These are phyloP conservation scores for Prototheca stagnorum DNA, from an alignment of 163 green algal genomes.

Conservation along the genomic window DNA sequence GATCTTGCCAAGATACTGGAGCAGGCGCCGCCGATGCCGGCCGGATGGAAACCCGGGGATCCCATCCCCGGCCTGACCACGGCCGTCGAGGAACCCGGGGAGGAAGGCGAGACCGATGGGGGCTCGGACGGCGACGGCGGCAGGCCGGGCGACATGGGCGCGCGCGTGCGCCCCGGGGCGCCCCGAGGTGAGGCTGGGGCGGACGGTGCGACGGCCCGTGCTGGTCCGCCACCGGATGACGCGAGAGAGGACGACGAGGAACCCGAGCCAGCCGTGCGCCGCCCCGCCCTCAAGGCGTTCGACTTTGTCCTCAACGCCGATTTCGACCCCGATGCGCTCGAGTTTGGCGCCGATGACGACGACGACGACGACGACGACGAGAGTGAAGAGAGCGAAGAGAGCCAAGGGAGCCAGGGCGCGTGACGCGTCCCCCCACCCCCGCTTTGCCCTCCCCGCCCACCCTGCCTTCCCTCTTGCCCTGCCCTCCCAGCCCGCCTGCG, in stretches of 20 bases:
- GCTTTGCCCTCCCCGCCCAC: too few relatives aligned
- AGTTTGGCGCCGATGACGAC: constrained; percentile 12
- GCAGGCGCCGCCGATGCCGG: constrained; percentile 13
- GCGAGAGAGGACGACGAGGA: neutral
- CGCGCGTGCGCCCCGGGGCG: neutral
- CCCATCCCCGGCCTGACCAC: neutral
- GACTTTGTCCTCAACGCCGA: constrained; percentile 28
- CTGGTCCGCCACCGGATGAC: neutral
- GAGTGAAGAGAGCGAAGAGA: too few relatives aligned
- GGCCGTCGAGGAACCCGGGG: too few relatives aligned
- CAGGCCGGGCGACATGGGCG: too few relatives aligned
- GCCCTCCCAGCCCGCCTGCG: too few relatives aligned
- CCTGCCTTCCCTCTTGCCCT: too few relatives aligned
- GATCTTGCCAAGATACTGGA: neutral
- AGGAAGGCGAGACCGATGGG: too few relatives aligned
- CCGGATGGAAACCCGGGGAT: constrained; percentile 19
- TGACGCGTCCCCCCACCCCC: too few relatives aligned
- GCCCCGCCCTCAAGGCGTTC: constrained; percentile 5
- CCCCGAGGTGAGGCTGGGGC: neutral
- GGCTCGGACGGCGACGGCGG: too few relatives aligned
- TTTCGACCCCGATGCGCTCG: constrained; percentile 8
- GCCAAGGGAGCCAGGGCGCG: too few relatives aligned
- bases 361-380: constrained; percentile 6
- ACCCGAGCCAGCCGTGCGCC: neutral
- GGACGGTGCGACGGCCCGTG: neutral